phyloP scores from a whole-genome alignment of 2,329 filamentous ascomycete genomes.

The Talaromyces sp. region DNA sequence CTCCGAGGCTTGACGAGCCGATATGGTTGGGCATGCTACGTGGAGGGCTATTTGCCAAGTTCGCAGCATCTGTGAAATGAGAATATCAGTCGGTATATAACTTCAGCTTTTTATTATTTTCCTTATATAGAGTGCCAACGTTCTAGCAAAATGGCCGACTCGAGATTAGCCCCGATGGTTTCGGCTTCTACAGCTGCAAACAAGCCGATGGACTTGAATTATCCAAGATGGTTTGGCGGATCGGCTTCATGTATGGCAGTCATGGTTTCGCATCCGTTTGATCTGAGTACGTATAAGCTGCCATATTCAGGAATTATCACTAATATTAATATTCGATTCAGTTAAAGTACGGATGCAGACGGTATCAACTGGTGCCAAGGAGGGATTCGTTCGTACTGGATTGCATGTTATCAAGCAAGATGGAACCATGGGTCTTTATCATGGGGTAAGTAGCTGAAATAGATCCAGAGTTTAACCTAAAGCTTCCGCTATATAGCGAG shows the following conservation, averaged over 20 bases:
- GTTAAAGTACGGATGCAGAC: slow-evolving; percentile 32
- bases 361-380: slow-evolving; percentile 11
- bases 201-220: slow-evolving; percentile 6
- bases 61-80: too few species aligned
- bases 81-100: too few species aligned
- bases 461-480: too few species aligned
- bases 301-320: not conserved
- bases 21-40: not conserved
- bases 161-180: not conserved
- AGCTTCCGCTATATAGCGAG: not conserved
- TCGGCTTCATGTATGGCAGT: slow-evolving; percentile 35
- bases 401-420: slow-evolving; percentile 21
- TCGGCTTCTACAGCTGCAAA: not conserved
- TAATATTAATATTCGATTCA: not conserved
- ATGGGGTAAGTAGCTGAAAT: slow-evolving; percentile 23
- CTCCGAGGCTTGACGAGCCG: not conserved
- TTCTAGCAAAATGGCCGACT: not conserved
- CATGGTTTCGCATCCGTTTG: slow-evolving; percentile 29
- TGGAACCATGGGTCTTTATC: slow-evolving; percentile 21
- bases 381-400: slow-evolving; percentile 18
- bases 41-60: too few species aligned
- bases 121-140: too few species aligned
- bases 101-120: too few species aligned
- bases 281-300: slow-evolving; percentile 20
- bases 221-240: slow-evolving; percentile 24